Conservation (phyloP, 139 green algal species). For the Bryopsis sp. region DNA sequence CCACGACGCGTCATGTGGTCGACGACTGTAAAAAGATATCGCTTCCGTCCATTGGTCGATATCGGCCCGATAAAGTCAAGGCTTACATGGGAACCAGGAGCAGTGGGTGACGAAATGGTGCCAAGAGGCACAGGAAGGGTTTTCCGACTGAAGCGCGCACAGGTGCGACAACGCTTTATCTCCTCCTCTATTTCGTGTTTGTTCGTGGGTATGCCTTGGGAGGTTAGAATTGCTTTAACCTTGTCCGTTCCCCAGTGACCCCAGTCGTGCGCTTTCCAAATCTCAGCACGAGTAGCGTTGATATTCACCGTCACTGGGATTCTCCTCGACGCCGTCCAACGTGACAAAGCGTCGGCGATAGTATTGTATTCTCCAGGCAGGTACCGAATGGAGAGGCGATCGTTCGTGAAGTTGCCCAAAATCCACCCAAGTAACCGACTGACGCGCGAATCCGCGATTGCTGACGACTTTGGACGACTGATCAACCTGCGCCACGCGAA, state of each 20-base stretch:
- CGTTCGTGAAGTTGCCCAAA: background rate
- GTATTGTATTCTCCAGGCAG: constrained; percentile 5
- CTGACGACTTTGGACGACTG: background rate
- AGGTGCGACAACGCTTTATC: too few relatives aligned
- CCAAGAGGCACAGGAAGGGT: too few relatives aligned
- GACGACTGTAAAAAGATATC: constrained; percentile 8
- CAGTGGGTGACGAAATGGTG: too few relatives aligned
- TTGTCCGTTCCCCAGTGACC: too few relatives aligned
- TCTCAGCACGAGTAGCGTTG: too few relatives aligned
- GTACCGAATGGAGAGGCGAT: background rate
- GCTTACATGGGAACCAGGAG: background rate
- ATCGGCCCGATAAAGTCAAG: constrained; percentile 14
- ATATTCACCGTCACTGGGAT: too few relatives aligned
- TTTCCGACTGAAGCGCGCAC: too few relatives aligned
- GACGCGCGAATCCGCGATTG: background rate
- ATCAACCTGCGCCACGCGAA: background rate
- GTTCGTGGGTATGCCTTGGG: too few relatives aligned
- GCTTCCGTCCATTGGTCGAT: background rate
- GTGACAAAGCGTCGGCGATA: constrained; percentile 2
- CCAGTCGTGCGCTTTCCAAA: too few relatives aligned
- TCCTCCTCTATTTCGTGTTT: too few relatives aligned
- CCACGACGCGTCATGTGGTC: background rate
- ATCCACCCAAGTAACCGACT: background rate
- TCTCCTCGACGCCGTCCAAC: too few relatives aligned
- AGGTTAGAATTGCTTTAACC: too few relatives aligned